These are phyloP conservation scores for Emiliania huxleyi DNA, from an alignment of 78 protist genomes.

Conservation along the genomic window DNA sequence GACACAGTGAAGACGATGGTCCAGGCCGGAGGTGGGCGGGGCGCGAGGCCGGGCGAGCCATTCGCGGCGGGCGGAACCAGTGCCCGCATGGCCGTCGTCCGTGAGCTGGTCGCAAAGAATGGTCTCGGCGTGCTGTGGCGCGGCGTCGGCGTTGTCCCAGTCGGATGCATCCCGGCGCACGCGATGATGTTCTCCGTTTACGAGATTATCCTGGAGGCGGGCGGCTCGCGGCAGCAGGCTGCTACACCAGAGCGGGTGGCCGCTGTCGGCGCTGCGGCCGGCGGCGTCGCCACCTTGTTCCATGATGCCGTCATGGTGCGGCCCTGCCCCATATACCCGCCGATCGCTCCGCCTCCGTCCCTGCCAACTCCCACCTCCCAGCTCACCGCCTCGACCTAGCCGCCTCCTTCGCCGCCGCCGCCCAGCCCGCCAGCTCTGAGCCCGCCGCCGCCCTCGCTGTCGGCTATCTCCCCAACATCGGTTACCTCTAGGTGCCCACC, in stretches of 20 bases:
- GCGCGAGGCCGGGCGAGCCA: not conserved
- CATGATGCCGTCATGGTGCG: constrained; percentile 66
- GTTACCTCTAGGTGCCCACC: constrained; percentile 74
- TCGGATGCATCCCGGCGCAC: constrained; percentile 57
- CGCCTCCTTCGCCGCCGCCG: no score
- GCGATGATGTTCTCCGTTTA: constrained; percentile 52
- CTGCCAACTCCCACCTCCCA: no score
- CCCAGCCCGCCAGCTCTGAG: no score
- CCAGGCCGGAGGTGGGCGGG: not conserved
- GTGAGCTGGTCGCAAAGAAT: not conserved
- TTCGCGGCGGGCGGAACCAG: not conserved
- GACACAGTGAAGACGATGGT: constrained; percentile 61
- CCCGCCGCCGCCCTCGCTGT: no score
- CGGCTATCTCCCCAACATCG: no score
- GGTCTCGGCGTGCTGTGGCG: not conserved
- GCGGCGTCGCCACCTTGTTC: constrained; percentile 21
- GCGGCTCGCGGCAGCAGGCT: no score
- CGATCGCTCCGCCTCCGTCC: no score
- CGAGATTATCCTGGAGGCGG: not conserved
- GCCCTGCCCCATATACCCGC: no score
- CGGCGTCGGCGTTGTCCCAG: not conserved
- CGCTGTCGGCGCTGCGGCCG: constrained; percentile 46
- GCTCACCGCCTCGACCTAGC: no score
- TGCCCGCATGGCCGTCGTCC: not conserved
- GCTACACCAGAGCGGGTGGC: no score